Percentiles rank a stretch among this genome's conserved stretches.
These are phyloP conservation scores for Oryza meyeriana DNA, from an alignment of 176 grass and related monocot genomes.

Conservation along the genomic window DNA sequence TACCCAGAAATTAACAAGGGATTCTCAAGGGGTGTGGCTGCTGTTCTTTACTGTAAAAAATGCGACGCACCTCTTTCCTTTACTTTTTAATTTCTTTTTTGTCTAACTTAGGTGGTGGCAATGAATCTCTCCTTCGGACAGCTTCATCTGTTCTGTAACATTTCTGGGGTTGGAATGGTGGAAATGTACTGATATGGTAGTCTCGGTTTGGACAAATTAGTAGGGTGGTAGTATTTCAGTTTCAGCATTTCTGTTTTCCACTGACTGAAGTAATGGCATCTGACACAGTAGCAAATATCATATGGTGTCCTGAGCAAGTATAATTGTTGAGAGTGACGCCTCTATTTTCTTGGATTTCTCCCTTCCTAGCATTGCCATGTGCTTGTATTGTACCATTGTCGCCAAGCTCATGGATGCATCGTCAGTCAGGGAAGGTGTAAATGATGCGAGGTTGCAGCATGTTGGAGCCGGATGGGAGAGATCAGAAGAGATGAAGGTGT, in stretches of 20 bases:
- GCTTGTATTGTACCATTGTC: conserved; percentile 35
- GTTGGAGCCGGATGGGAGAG: conserved; percentile 2
- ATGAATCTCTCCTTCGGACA: background rate
- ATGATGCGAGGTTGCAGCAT: conserved; percentile 18
- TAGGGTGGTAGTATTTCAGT: background rate
- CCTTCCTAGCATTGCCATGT: background rate
- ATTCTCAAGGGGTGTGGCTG: conserved; percentile 1
- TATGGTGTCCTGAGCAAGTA: background rate
- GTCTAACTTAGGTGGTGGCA: background rate
- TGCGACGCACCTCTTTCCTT: background rate
- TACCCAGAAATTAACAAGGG: conserved; percentile 27
- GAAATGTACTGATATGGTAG: background rate
- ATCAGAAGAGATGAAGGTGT: conserved; percentile 2
- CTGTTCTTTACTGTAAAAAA: conserved; percentile 61
- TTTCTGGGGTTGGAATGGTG: background rate
- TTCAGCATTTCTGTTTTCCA: background rate
- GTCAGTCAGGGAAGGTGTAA: conserved; percentile 15
- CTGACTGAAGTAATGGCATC: background rate
- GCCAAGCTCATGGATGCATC: background rate
- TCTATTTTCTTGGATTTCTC: background rate
- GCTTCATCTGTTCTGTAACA: background rate
- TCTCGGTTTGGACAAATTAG: background rate
- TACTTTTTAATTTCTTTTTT: background rate
- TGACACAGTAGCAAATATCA: background rate
- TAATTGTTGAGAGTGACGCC: background rate